Base-by-base conservation (phyloP, 345 rosid genomes). In the Angophora floribunda region DNA sequence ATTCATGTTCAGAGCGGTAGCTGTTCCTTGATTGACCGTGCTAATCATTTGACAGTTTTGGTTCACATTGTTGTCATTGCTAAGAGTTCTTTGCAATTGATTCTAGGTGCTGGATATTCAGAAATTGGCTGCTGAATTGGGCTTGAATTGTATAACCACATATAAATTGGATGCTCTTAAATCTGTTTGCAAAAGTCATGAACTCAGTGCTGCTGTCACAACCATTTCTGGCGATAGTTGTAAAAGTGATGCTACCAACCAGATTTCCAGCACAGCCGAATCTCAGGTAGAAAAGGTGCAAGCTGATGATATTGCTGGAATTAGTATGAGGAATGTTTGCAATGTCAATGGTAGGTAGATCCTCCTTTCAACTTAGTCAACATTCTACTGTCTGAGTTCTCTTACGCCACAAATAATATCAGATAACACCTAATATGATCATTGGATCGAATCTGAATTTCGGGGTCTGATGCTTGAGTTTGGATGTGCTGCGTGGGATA, bases 91-190 rank as follows among this genome's bases (percentile, higher is more conserved):
- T 44, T 86, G 84, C 87, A 51, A 86, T 86, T 53, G 67, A 86
- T 80, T 87, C 47, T 88, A 95, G 98, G 99, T 96, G 90, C 90
- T 93, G 87, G 95, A 95, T 92, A 93, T 96, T 87, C 93, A 96
- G 90, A 96, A 96, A 79, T 90, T 96, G 94, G 96, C 96, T 91
- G 94, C 95, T 51, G 99, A 98, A 94, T 90, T 97, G 96, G 94
- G 99, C 28, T 93, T 97, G 91, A 95, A 91, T 61, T 97, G 97
- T 92, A 96, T 98, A 89, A 95, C 91, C 30, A 93, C 99, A 13
- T 96, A 93, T 89, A 98, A 94, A 91, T 87, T 98, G 88, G 99
- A 98, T 90, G 98, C 98, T 85, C 96, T 97, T 84, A 97, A 98
- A 93, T 93, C 99, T 91, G 97, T 96, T 91, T 59, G 93, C 89